Evolutionary conservation across 1,284 basidiomycete species (phyloP), one percentile per base, ranked within the genome.

Genomic region (Uromyces viciae-fabae): DNA sequence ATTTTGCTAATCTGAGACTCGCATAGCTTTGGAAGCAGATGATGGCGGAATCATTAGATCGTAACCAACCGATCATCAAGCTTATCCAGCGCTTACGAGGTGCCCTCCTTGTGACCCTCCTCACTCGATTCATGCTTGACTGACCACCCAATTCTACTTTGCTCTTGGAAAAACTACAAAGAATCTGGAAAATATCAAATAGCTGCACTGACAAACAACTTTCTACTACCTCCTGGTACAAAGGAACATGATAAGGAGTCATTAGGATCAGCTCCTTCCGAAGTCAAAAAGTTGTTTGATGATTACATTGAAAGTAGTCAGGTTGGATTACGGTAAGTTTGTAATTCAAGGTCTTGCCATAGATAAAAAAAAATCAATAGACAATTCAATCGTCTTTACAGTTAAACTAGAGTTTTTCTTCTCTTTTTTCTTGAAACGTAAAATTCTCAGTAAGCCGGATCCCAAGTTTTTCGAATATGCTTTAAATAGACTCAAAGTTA

Each of bases 141-240:
- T 40, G 17, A 28, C 22, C 56, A 52, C 17, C 2, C 60, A 8
- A 19, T 9, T 49, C 49, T 17, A n/a, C 9, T 52, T 31, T 40
- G 22, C 3, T 25, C 38, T n/a, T 22, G 22, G 19, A 19, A 14
- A 82, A 86, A 86, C 82, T 2, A 83, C 84, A 0, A 83, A 83
- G 28, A 71, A 52, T 71, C 68, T 1, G 43, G 68, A 36, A 82
- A 81, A 28, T 86, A 84, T 82, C 84, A 83, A 31, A 77, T 87
- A 14, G 86, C 85, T 8, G 86, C 86, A 3, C 68, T 87, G 68
- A 87, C 86, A 25, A 87, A 87, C 83, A 87, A 87, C 82, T 85
- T 85, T 75, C 76, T 83, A 14, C 82, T 84, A 15, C 84, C 84
- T 1, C 83, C 83, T 82, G 83, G 82, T 64, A 68, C 81, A 28